Evolutionary conservation across 1,139 yeast genomes (phyloP), one percentile per base, ranked within the genome.

Genomic region (Pichia cactophila): DNA sequence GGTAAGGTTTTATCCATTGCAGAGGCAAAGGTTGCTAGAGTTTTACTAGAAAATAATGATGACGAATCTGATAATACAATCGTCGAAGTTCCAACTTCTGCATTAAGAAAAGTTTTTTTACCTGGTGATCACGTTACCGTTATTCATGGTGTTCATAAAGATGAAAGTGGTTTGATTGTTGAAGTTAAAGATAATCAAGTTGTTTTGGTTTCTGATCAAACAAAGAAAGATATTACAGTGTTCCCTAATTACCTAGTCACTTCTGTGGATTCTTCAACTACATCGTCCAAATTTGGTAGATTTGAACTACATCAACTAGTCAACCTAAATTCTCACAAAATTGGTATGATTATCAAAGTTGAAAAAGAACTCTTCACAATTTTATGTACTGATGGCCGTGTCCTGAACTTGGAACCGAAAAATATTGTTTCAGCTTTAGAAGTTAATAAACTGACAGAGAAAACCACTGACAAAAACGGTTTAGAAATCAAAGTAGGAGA

Each of bases 91-190:
- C 97, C 97, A 28, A 78, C 84, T 4, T 75, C 77, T 47, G 86
- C 88, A 57, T 73, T 92, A 61, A 80, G 97, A 62, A 92, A 92
- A 65, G 81, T 86, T 46, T 92, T 92, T 67, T 70, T 78, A 48
- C 81, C 89, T 48, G 98, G 98, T 74, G 98, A 92, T 66, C 97
- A 92, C 64, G 96, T 94, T 16, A 82, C 96, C 52, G 95, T 92
- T 33, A 79, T 87, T 44, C 87, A 84, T 63, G 98, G 98, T 62
- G 88, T 85, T 62, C 95, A 88, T 66, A 74, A 81, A 49, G 97
- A 90, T 61, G 97, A 90, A 62, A 87, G 96, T 28, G 98, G 98
- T 69, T 78, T 92, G 70, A 96, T 92, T 47, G 90, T 94, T 44
- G 77, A 81, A 56, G 80, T 87, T 40, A 78, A 80, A 47, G 87